A percentile compares a stretch with the other conserved stretches of the same genome.
Conservation (phyloP, 768 basidiomycete species). For the Boletus insuetus region DNA sequence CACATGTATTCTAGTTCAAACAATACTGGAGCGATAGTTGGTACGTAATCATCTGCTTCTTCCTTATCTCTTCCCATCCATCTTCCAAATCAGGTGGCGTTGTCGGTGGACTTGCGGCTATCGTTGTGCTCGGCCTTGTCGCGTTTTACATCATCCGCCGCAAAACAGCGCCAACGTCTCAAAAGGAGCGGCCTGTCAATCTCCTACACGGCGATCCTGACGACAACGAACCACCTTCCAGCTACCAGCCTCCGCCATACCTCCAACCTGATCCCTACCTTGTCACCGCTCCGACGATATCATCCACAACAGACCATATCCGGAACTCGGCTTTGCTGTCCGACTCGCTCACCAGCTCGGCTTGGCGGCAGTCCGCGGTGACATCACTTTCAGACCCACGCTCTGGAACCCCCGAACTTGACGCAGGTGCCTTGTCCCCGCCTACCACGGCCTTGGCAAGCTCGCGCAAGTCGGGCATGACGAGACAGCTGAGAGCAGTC, state of each 20-base stretch:
- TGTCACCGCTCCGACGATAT: constrained; percentile 57
- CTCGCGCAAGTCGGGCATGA: constrained; percentile 37
- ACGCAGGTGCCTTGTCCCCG: constrained; percentile 12
- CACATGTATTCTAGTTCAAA: constrained; percentile 22
- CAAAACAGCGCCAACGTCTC: constrained; percentile 36
- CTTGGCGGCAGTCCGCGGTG: constrained; percentile 26
- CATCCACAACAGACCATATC: constrained; percentile 33
- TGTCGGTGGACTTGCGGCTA: constrained; percentile 52
- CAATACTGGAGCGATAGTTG: constrained; percentile 51
- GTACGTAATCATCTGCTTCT: constrained; percentile 25
- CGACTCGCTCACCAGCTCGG: constrained; percentile 15
- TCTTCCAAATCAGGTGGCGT: constrained; percentile 43
- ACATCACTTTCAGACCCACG: constrained; percentile 36
- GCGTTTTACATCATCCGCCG: constrained; percentile 51
- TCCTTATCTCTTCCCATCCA: constrained; percentile 1
- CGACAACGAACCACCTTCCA: constrained; percentile 40
- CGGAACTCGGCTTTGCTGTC: constrained; percentile 16
- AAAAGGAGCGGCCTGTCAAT: constrained; percentile 62
- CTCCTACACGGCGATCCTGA: constrained; percentile 59
- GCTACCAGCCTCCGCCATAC: constrained; percentile 61
- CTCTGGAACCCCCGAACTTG: constrained; percentile 47
- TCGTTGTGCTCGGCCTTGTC: constrained; percentile 41
- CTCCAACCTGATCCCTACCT: constrained; percentile 77
- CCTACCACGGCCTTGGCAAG: constrained; percentile 21
- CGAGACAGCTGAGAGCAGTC: constrained; percentile 60